phyloP scores from a whole-genome alignment of 2,329 filamentous ascomycete species.

The Aspergillus sp. region DNA sequence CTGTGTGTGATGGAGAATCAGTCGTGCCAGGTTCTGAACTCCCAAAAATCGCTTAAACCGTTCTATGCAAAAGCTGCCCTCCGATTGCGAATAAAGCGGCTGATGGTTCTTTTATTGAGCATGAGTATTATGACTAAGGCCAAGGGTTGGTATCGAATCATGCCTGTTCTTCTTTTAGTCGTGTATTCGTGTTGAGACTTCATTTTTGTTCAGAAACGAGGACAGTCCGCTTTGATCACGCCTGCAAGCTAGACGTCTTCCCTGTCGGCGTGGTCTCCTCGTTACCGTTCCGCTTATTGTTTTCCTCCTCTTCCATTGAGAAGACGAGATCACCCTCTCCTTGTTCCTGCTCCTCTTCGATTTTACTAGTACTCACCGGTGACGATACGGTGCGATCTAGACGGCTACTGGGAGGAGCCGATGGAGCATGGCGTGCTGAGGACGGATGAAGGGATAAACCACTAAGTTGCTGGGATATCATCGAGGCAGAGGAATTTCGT shows the following conservation, averaged over 20 bases:
- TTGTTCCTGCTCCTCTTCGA: slow-evolving; percentile 51
- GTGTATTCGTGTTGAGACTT: slow-evolving; percentile 18
- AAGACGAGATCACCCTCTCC: slow-evolving; percentile 49
- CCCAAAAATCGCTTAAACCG: slow-evolving; percentile 17
- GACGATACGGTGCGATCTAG: slow-evolving; percentile 48
- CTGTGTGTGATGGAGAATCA: neutral
- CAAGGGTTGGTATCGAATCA: slow-evolving; percentile 15
- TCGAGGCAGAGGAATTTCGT: slow-evolving; percentile 59
- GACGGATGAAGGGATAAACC: slow-evolving; percentile 45
- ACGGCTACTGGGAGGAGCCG: slow-evolving; percentile 32
- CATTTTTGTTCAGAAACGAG: slow-evolving; percentile 2
- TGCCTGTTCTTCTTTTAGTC: slow-evolving; percentile 16
- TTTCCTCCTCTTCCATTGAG: slow-evolving; percentile 53
- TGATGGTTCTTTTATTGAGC: slow-evolving; percentile 9
- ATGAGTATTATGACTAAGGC: slow-evolving; percentile 10
- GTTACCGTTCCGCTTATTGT: slow-evolving; percentile 41
- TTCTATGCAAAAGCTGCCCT: slow-evolving; percentile 23
- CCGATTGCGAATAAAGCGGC: slow-evolving; percentile 11
- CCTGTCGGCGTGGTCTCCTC: slow-evolving; percentile 24
- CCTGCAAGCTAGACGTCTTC: slow-evolving; percentile 20
- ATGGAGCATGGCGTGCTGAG: slow-evolving; percentile 37
- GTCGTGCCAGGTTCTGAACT: slow-evolving; percentile 1
- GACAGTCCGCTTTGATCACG: slow-evolving; percentile 13
- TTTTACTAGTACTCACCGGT: slow-evolving; percentile 45
- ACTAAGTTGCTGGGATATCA: slow-evolving; percentile 60